Conservation (phyloP, 116 monocot genomes). For the Iris pallida region DNA sequence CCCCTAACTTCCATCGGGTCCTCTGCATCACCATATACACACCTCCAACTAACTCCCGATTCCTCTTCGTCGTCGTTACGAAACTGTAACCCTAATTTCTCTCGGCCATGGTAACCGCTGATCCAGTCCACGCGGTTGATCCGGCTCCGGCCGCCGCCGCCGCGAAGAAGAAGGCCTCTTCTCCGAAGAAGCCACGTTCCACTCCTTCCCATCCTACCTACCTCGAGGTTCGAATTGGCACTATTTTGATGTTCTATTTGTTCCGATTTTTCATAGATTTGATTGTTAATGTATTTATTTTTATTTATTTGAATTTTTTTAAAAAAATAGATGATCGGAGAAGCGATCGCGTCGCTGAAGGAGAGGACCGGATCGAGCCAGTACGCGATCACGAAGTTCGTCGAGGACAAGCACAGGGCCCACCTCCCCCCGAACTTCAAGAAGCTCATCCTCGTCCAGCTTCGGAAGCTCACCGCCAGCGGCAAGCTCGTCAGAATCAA, state of each 20-base stretch:
- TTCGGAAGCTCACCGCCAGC: slow-evolving; percentile 29
- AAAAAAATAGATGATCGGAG: slow-evolving; percentile 31
- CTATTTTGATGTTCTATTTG: no score
- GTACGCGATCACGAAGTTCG: slow-evolving; percentile 40
- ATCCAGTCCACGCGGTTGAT: neutral
- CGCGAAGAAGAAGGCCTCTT: slow-evolving; percentile 14
- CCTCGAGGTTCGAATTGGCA: slow-evolving; percentile 19
- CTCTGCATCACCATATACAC: no score
- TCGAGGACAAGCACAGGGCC: slow-evolving; percentile 42
- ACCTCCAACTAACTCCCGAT: no score
- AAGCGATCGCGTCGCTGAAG: slow-evolving; percentile 42
- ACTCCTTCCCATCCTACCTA: slow-evolving; percentile 37
- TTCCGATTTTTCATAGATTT: no score
- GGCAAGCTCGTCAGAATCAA: slow-evolving; percentile 44
- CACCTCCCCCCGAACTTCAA: slow-evolving; percentile 29
- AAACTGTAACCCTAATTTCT: no score
- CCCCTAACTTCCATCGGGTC: no score
- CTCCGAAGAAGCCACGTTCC: slow-evolving; percentile 17
- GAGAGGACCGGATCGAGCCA: slow-evolving; percentile 51
- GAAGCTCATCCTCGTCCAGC: slow-evolving; percentile 33
- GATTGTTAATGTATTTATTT: neutral
- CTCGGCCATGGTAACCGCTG: slow-evolving; percentile 10
- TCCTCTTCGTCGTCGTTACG: no score
- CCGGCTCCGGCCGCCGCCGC: neutral
- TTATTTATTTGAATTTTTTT: neutral